Evolutionary conservation across 2,329 filamentous ascomycete genomes (phyloP).

Genomic region (Fusarium oxysporum): DNA sequence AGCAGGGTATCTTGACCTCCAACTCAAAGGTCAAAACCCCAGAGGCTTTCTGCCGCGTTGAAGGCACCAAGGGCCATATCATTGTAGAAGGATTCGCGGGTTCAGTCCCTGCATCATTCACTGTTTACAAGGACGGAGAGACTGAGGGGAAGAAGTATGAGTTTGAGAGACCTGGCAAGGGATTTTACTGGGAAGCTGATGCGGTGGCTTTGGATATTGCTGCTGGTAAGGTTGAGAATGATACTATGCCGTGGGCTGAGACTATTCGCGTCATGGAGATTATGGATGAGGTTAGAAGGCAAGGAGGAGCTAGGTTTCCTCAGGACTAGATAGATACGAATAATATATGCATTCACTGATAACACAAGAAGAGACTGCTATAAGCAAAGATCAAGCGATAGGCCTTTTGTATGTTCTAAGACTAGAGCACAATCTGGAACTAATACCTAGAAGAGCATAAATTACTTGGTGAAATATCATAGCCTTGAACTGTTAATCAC

Average conservation of each 20-base stretch:
- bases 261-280: constrained; percentile 59
- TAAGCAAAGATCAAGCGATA: no score
- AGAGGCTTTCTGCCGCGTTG: constrained; percentile 52
- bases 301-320: constrained; percentile 48
- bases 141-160: constrained; percentile 48
- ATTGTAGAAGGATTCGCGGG: constrained; percentile 50
- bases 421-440: no score
- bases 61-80: constrained; percentile 54
- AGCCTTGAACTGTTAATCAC: background rate
- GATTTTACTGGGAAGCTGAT: constrained; percentile 60
- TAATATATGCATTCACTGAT: accelerated
- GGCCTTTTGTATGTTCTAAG: no score
- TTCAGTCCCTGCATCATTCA: constrained; percentile 52
- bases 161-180: constrained; percentile 52
- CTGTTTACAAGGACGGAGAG: constrained; percentile 47
- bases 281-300: constrained; percentile 58
- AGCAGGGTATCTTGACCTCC: constrained; percentile 57
- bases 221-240: constrained; percentile 52
- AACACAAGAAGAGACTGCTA: no score
- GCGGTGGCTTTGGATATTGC: constrained; percentile 55
- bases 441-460: no score
- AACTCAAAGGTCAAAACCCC: constrained; percentile 47
- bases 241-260: constrained; percentile 59
- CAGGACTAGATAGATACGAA: constrained; percentile 33
- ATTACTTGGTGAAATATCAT: background rate